These are phyloP conservation scores for Schizosaccharomyces versatilis DNA, from an alignment of 1,139 yeast genomes.

Conservation along the genomic window DNA sequence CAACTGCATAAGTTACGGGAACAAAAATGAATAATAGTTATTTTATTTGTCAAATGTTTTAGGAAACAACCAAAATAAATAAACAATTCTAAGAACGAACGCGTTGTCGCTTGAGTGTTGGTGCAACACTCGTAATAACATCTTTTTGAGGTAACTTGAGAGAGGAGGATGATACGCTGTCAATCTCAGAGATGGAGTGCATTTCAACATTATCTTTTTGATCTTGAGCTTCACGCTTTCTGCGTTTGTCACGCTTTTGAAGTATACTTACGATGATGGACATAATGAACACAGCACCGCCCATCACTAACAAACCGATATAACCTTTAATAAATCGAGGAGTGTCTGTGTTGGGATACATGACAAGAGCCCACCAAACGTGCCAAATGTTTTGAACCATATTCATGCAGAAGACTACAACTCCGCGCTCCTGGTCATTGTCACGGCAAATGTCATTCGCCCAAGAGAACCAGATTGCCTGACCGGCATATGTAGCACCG, in stretches of 20 bases:
- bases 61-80: no score
- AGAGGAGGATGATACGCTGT: no score
- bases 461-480: constrained; percentile 24
- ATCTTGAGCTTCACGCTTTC: neutral
- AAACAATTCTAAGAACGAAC: no score
- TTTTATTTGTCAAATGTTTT: no score
- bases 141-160: no score
- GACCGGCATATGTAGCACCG: constrained; percentile 17
- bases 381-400: constrained; percentile 14
- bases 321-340: neutral
- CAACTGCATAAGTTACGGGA: no score
- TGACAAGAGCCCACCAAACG: neutral
- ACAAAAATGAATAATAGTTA: no score
- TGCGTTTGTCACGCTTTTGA: neutral
- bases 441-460: constrained; percentile 23
- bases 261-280: neutral
- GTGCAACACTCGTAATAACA: no score
- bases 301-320: neutral
- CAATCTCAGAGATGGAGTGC: no score
- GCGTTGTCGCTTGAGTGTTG: no score
- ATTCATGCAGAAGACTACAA: constrained; percentile 22
- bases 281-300: neutral
- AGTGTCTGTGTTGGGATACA: constrained; percentile 1
- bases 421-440: constrained; percentile 23
- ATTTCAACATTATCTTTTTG: neutral